Evolutionary conservation across 208 protist genomes (phyloP), one percentile per base, ranked within the genome.

Genomic region (Trypanosoma vivax): DNA sequence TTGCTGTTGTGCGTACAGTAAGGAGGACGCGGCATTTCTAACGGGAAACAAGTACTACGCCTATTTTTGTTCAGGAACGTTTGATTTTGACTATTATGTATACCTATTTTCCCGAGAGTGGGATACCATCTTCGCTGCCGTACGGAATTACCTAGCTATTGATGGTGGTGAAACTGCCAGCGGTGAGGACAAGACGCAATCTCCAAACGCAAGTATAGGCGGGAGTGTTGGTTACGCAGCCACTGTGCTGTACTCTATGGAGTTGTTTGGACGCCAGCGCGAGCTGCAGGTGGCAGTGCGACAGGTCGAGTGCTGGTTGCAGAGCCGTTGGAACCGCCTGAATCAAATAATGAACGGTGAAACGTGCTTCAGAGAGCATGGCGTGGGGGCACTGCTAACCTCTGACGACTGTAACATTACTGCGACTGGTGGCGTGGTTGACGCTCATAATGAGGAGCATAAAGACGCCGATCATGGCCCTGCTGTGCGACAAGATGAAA

Each of bases 181-280:
- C 23, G 30, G 25, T 19, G 50, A 34, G 2, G 37, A 16, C 13
- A 33, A 33, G 2, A 35, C 4, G 2, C 16, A 18, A 42, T 34
- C 9, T 3, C 14, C 25, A 7, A 51, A 39, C 3, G 16, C 29
- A 1, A 25, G 19, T 0, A 19, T 16, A 1, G 25, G 33, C n/a
- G 76, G 73, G 2, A 70, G 60, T 13, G 67, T 88, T 46, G 65
- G 70, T 35, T 34, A 74, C 11, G 79, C 71, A 9, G 75, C 74
- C 2, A 78, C 72, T 16, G 3, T 83, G 27, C 57, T 88, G 28
- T 72, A 83, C 43, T 82, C 79, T 9, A 79, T 88, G 74, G 75
- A 83, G 52, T 46, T 88, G 24, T 88, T 83, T 46, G 74, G 78
- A 57, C 70, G 79, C 4, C 56, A 75, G 28, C 41, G 60, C 10